These are phyloP conservation scores for Fistulinella cinereoalba DNA, from an alignment of 1,284 basidiomycete genomes.

Conservation along the genomic window DNA sequence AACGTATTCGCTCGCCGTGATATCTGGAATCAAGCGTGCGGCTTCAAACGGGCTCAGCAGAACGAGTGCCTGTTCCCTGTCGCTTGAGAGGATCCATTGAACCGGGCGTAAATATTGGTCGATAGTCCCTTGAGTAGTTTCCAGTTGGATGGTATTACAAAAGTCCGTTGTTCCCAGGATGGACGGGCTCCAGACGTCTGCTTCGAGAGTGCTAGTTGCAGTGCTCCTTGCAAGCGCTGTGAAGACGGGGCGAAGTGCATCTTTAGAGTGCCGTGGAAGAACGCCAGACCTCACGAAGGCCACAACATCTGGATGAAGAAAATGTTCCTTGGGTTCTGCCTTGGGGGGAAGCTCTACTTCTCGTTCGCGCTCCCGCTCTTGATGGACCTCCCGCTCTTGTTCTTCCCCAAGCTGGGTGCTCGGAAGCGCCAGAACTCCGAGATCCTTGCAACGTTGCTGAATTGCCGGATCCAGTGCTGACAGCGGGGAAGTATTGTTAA, in stretches of 20 bases:
- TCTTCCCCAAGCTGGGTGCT: not conserved
- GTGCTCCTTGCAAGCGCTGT: not conserved
- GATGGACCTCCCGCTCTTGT: not conserved
- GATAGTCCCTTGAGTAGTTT: not conserved
- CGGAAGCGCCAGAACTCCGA: not conserved
- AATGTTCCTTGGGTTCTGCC: not conserved
- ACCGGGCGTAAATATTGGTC: not conserved
- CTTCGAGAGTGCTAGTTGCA: not conserved
- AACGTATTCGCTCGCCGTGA: not conserved
- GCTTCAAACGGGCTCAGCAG: not conserved
- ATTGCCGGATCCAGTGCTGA: not conserved
- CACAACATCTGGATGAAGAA: not conserved
- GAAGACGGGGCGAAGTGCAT: not conserved
- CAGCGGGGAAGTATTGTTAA: not conserved
- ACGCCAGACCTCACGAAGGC: not conserved
- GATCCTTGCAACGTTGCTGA: not conserved
- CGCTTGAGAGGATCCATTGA: not conserved
- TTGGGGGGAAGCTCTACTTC: constrained; percentile 1
- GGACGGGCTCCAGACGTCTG: not conserved
- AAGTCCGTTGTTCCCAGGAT: not conserved
- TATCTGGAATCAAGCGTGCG: not conserved
- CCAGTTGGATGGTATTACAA: not conserved
- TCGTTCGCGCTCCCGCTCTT: constrained; percentile 2
- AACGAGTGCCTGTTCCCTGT: not conserved
- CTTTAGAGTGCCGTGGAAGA: not conserved